These are phyloP conservation scores for Penicillium mononematosum DNA, from an alignment of 495 filamentous ascomycete species.

Conservation along the genomic window DNA sequence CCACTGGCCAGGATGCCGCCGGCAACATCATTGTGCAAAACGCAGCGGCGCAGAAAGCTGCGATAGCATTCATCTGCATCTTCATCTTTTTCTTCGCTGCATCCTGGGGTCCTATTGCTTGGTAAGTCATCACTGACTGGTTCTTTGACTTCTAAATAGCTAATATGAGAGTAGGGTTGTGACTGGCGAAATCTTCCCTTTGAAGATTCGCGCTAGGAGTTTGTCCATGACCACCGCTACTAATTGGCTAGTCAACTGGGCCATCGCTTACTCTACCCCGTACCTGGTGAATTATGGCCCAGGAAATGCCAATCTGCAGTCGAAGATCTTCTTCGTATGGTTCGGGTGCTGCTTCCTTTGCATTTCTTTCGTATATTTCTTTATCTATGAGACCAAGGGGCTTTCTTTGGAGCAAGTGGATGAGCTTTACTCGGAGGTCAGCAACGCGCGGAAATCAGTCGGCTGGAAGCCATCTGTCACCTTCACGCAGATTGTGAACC, in stretches of 20 bases:
- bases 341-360: slow-evolving; percentile 60
- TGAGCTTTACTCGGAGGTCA: slow-evolving; percentile 48
- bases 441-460: neutral
- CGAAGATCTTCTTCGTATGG: slow-evolving; percentile 77
- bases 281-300: slow-evolving; percentile 53
- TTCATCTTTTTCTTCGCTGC: slow-evolving; percentile 81
- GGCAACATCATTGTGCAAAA: neutral
- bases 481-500: neutral
- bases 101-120: slow-evolving; percentile 73
- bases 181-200: slow-evolving; percentile 78
- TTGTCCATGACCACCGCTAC: slow-evolving; percentile 70
- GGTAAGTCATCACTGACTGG: slow-evolving; percentile 30
- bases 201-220: slow-evolving; percentile 70
- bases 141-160: too few species aligned
- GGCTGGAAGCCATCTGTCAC: slow-evolving; percentile 1
- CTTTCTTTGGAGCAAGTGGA: slow-evolving; percentile 78
- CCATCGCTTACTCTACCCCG: slow-evolving; percentile 64
- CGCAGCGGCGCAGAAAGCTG: too few species aligned
- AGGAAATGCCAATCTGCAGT: slow-evolving; percentile 8
- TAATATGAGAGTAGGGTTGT: slow-evolving; percentile 43
- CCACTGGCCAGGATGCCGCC: too few species aligned
- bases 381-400: slow-evolving; percentile 75
- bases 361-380: slow-evolving; percentile 66
- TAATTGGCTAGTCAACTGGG: slow-evolving; percentile 77
- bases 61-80: slow-evolving; percentile 71